Evolutionary conservation across 805 yeast species (phyloP).

Genomic region (Wickerhamiella dianesei): DNA sequence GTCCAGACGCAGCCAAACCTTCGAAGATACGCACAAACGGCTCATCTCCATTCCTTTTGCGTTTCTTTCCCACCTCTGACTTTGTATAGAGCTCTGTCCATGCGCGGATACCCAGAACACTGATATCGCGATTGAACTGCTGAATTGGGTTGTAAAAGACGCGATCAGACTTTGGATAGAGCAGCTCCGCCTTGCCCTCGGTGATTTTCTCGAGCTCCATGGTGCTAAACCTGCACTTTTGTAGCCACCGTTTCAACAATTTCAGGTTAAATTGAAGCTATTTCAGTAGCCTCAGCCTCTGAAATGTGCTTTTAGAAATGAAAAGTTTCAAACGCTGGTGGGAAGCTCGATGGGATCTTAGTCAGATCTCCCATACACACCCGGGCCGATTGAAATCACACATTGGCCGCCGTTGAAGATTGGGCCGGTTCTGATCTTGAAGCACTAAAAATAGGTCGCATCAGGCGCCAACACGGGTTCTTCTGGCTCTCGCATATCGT

Average conservation of each 20-base stretch:
- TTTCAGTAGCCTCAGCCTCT: neutral
- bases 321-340: neutral
- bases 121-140: conserved; percentile 87
- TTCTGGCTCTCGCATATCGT: no score
- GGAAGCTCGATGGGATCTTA: neutral
- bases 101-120: conserved; percentile 72
- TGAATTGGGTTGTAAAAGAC: conserved; percentile 96
- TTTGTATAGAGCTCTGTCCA: conserved; percentile 51
- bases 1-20: conserved; percentile 89
- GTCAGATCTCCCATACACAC: no score
- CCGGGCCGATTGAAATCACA: no score
- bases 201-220: conserved; percentile 17
- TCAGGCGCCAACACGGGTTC: no score
- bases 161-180: conserved; percentile 65
- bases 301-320: neutral
- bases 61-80: conserved; percentile 10
- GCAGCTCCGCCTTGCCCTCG: conserved; percentile 77
- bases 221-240: neutral
- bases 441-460: no score
- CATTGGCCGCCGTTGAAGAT: no score
- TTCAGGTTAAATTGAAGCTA: neutral
- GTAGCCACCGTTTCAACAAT: neutral
- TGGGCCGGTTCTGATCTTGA: no score
- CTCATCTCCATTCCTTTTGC: conserved; percentile 11
- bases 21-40: conserved; percentile 64